Percentiles rank a stretch among this genome's conserved stretches.
phyloP scores from a whole-genome alignment of 2,329 filamentous ascomycete species.

The Colletotrichum tamarilloi region DNA sequence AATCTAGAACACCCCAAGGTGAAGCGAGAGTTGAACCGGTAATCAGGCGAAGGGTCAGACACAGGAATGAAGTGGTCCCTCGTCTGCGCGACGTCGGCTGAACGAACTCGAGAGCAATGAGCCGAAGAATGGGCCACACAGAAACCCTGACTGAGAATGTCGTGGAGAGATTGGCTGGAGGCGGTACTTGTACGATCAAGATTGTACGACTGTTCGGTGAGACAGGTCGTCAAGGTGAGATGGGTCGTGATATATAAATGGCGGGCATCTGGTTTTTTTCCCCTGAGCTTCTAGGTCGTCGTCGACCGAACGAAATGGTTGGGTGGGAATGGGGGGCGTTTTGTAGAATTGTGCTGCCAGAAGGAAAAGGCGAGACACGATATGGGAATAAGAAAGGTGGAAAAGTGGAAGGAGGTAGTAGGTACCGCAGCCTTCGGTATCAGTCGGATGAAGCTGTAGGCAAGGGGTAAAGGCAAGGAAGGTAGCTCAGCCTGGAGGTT shows the following conservation, averaged over 20 bases:
- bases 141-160: slow-evolving; percentile 20
- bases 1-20: slow-evolving; percentile 17
- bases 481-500: neutral
- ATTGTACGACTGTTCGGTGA: slow-evolving; percentile 20
- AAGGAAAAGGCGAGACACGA: slow-evolving; percentile 10
- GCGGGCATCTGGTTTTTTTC: neutral
- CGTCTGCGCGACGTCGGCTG: slow-evolving; percentile 21
- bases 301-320: neutral
- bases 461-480: neutral
- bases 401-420: neutral
- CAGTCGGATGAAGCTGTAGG: neutral
- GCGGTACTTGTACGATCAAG: slow-evolving; percentile 19
- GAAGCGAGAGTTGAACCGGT: slow-evolving; percentile 10
- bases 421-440: neutral
- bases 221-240: slow-evolving; percentile 20
- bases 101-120: slow-evolving; percentile 10
- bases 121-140: slow-evolving; percentile 19
- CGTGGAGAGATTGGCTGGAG: slow-evolving; percentile 7
- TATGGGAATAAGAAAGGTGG: slow-evolving; percentile 1
- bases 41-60: slow-evolving; percentile 11
- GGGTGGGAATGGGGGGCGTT: neutral
- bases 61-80: slow-evolving; percentile 2
- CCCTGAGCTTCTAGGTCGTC: neutral
- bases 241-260: slow-evolving; percentile 27
- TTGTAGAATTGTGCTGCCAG: neutral